These are phyloP conservation scores for Xylariaceae sp. DNA, from an alignment of 2,329 filamentous ascomycete species.

Conservation along the genomic window DNA sequence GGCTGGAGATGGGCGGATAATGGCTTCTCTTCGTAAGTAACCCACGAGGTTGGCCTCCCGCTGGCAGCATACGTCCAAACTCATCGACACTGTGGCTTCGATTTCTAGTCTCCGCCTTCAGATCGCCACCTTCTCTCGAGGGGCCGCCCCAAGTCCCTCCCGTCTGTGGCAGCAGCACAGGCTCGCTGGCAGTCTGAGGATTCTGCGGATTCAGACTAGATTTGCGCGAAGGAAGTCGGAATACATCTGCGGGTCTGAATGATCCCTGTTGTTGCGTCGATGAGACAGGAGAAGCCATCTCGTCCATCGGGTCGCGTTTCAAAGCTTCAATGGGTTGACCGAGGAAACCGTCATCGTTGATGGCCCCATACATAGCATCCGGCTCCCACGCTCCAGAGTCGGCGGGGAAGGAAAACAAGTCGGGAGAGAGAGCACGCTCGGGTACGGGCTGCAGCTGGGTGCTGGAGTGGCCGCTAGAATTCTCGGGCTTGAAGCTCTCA, in stretches of 20 bases:
- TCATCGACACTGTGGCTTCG: constrained; percentile 31
- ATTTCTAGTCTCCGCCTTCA: constrained; percentile 17
- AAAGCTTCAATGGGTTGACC: constrained; percentile 31
- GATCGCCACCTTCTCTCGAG: constrained; percentile 15
- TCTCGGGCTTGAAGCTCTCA: constrained; percentile 44
- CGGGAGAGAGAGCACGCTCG: constrained; percentile 39
- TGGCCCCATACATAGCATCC: constrained; percentile 42
- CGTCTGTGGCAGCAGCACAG: constrained; percentile 16
- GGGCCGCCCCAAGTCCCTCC: constrained; percentile 24
- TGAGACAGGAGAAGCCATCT: constrained; percentile 41
- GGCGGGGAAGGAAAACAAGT: constrained; percentile 50
- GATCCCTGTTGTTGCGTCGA: constrained; percentile 28
- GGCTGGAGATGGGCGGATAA: constrained; percentile 47
- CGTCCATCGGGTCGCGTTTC: constrained; percentile 41
- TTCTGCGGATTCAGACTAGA: constrained; percentile 50
- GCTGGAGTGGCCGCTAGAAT: constrained; percentile 8
- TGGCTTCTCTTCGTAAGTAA: constrained; percentile 31
- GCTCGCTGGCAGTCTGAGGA: constrained; percentile 38
- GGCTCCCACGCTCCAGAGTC: constrained; percentile 42
- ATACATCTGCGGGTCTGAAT: constrained; percentile 29
- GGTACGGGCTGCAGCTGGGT: constrained; percentile 12
- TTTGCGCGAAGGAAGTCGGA: constrained; percentile 44
- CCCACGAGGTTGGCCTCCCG: constrained; percentile 11
- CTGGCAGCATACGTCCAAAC: constrained; percentile 16
- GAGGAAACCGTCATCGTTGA: constrained; percentile 34